These are phyloP conservation scores for Beta corolliflora DNA, from an alignment of 179 eudicot species.

Conservation along the genomic window DNA sequence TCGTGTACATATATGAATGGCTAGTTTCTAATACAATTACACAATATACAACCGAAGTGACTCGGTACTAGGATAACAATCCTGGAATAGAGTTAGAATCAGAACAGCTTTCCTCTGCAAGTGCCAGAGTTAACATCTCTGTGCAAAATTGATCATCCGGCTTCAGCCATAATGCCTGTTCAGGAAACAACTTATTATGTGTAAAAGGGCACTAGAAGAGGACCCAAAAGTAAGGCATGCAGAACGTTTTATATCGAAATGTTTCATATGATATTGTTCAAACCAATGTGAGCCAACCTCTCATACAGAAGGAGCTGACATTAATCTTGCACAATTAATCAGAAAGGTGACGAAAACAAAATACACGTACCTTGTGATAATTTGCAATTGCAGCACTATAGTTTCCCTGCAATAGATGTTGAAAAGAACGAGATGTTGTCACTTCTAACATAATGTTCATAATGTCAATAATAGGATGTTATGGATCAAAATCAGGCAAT, in stretches of 20 bases:
- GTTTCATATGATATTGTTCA: not conserved
- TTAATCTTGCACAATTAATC: not conserved
- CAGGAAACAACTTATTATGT: not conserved
- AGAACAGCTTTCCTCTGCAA: constrained; percentile 57
- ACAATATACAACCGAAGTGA: constrained; percentile 16
- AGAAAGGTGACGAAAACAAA: not conserved
- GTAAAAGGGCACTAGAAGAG: not conserved
- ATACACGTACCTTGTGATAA: constrained; percentile 79
- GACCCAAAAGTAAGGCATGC: not conserved
- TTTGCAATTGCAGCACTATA: constrained; percentile 61
- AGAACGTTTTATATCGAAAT: not conserved
- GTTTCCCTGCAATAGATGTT: constrained; percentile 33
- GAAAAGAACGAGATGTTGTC: not conserved
- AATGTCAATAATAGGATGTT: not conserved
- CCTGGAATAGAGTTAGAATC: constrained; percentile 48
- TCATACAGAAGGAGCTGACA: not conserved
- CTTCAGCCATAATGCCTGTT: constrained; percentile 86
- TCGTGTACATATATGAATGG: constrained; percentile 2
- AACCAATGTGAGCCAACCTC: not conserved
- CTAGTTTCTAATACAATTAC: not conserved
- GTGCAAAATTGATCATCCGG: constrained; percentile 90
- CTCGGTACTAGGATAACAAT: constrained; percentile 23
- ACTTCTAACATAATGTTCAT: not conserved
- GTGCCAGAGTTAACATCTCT: constrained; percentile 81
- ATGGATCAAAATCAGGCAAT: not conserved